Conservation (phyloP, 371 early-diverging fungal species). For the Conidiobolus coronatus region DNA sequence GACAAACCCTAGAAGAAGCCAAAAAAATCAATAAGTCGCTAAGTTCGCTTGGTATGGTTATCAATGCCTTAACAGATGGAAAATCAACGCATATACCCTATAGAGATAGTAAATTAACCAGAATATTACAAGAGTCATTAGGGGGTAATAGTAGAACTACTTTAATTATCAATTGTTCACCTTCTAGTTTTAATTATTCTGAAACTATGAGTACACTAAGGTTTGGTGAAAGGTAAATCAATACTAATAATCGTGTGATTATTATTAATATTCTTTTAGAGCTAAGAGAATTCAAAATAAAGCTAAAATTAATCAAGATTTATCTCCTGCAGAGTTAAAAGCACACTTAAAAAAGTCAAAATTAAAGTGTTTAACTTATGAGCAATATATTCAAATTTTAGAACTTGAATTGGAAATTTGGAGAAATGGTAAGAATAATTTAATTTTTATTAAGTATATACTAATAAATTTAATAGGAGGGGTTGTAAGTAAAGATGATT, state of each 20-base stretch:
- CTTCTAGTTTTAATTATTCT: constrained; percentile 81
- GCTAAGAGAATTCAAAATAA: constrained; percentile 97
- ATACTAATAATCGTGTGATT: background rate
- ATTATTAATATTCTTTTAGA: constrained; percentile 10
- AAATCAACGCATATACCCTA: constrained; percentile 91
- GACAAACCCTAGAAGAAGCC: constrained; percentile 96
- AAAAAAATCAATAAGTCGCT: constrained; percentile 98
- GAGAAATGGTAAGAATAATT: constrained; percentile 27
- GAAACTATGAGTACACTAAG: constrained; percentile 89
- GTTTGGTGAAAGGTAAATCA: constrained; percentile 64
- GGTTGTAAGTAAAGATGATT: constrained; percentile 38
- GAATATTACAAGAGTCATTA: constrained; percentile 94
- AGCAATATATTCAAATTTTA: constrained; percentile 53
- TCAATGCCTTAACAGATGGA: constrained; percentile 84
- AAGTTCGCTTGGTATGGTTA: constrained; percentile 95
- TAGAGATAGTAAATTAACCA: constrained; percentile 94
- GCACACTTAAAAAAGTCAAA: constrained; percentile 69
- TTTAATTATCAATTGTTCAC: constrained; percentile 91
- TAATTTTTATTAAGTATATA: background rate
- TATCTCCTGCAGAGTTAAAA: constrained; percentile 82
- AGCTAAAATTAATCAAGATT: constrained; percentile 90
- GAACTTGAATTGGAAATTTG: constrained; percentile 72
- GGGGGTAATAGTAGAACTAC: constrained; percentile 96
- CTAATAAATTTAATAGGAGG: constrained; percentile 18
- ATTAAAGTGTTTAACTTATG: constrained; percentile 48